Evolutionary conservation across 768 basidiomycete species (phyloP), one percentile per base, ranked within the genome.

Genomic region (Pleurotus ostreatus): DNA sequence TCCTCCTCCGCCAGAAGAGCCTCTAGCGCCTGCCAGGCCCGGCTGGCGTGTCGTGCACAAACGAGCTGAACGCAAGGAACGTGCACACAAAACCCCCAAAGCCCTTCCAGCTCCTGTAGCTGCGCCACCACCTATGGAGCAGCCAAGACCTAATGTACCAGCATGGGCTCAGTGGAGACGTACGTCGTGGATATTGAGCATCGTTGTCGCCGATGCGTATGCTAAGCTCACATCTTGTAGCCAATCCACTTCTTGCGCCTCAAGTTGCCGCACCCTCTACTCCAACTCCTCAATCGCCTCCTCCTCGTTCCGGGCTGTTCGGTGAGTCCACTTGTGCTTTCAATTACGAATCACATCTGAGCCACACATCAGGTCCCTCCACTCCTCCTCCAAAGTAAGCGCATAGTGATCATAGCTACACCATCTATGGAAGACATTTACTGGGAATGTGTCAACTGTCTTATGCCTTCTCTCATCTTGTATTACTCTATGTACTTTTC

Each of bases 121-220:
- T 0, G 72, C 77, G 1, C 76, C 76, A 5, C 70, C 76, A 9
- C 77, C 78, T 0, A 71, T 75, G 23, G 75, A 74, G 23, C 70
- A 75, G 9, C 74, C 81, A 0, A 79, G 81, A 62, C 77, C 79
- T 0, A 78, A 79, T 37, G 16, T 82, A 25, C 88, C 89, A n/a
- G 81, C 90, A 1, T 92, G 90, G 90, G 83, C 89, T 0, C 88
- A 91, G 62, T 92, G 89, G 90, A 78, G 84, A 75, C 90, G 89
- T 92, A 66, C 53, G 82, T 77, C 5, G 9, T 22, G 23, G 13
- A 47, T 47, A 37, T 38, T 3, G 38, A n/a, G 22, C 54, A 18
- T 15, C 4, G n/a, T 47, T 12, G 8, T 44, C 48, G 22, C 20
- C 49, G 18, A n/a, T 59, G 40, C 57, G n/a, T n/a, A 30, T 44